Base-by-base conservation (phyloP, 805 yeast genomes). In the Pichia eremophila region DNA sequence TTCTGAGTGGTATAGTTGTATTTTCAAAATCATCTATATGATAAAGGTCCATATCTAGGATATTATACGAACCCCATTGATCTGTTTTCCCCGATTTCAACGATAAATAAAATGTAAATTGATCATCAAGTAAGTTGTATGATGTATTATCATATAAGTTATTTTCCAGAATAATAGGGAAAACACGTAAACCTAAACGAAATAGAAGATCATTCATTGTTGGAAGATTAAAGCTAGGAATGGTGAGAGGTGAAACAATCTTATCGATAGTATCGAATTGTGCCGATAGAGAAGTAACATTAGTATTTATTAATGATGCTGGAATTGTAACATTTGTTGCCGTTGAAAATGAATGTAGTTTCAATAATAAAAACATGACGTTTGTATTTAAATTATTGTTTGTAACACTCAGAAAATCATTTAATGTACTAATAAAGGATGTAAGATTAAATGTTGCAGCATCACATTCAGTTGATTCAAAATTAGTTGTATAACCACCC, bases 351-450 rank as follows among this genome's bases (percentile, higher is more conserved):
- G 61, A 61, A 46, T 61, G 55, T 19, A 77, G 41, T 38, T 69
- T 69, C 45, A 76, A 53, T 10, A 72, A 49, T 11, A 80, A 37
- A 14, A 67, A 61, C 14, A 80, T 18, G 25, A 73, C 44, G 54
- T 75, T 70, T 1, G 74, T 78, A 8, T 69, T 67, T 25, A 78
- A 52, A 44, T 70, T 68, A 15, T 74, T 73, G 48, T 78, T 71
- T 2, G 81, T 74, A 5, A 50, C 58, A 0, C 36, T 37, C 4
- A 77, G 50, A 54, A 68, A 78, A 0, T 43, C 43, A 31, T 63
- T 47, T 1, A 80, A 40, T 0, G 58, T 53, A 0, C 43, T 14
- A 1, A 69, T 45, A 0, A 75, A 49, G 3, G 57, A 46, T 0
- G 58, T 37, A 3, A 63, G 32, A 37, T 60, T 62, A 47, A 60